Percentiles rank a stretch among this genome's conserved stretches.
These are phyloP conservation scores for Candida smagusa DNA, from an alignment of 1,139 yeast species.

Conservation along the genomic window DNA sequence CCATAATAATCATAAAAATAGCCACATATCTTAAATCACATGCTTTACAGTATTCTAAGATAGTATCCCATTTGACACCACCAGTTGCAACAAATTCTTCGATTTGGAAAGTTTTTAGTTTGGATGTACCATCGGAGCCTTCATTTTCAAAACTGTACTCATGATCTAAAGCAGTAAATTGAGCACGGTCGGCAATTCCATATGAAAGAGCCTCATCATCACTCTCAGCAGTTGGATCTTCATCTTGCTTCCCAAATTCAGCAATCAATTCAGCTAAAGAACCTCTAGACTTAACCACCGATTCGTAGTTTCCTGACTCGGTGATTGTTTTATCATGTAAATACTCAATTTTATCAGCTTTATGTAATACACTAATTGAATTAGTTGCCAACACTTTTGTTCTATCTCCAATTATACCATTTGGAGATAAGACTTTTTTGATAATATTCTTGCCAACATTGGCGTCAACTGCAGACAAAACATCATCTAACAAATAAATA, in stretches of 20 bases:
- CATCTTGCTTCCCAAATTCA: slow-evolving; percentile 22
- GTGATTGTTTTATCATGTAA: slow-evolving; percentile 15
- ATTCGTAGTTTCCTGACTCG: slow-evolving; percentile 15
- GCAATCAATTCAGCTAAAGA: slow-evolving; percentile 22
- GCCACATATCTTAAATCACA: slow-evolving; percentile 28
- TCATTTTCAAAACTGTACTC: slow-evolving; percentile 6
- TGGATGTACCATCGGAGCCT: too few species aligned
- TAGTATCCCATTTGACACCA: slow-evolving; percentile 30
- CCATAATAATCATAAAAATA: slow-evolving; percentile 22
- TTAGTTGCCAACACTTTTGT: slow-evolving; percentile 24
- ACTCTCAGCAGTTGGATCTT: slow-evolving; percentile 8
- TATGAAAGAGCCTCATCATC: too few species aligned
- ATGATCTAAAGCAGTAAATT: not conserved
- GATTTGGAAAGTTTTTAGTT: slow-evolving; percentile 20
- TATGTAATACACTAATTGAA: slow-evolving; percentile 17
- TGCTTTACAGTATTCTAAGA: slow-evolving; percentile 33
- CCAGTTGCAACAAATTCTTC: slow-evolving; percentile 33
- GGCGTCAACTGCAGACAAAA: slow-evolving; percentile 25
- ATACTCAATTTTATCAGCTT: slow-evolving; percentile 17
- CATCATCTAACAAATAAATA: slow-evolving; percentile 20
- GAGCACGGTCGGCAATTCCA: too few species aligned
- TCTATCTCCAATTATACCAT: slow-evolving; percentile 19
- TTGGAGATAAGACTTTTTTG: slow-evolving; percentile 13
- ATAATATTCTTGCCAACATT: slow-evolving; percentile 24
- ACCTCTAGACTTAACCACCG: slow-evolving; percentile 16